Base-by-base conservation (phyloP, 129 eudicot genomes). In the Flaveria linearis region DNA sequence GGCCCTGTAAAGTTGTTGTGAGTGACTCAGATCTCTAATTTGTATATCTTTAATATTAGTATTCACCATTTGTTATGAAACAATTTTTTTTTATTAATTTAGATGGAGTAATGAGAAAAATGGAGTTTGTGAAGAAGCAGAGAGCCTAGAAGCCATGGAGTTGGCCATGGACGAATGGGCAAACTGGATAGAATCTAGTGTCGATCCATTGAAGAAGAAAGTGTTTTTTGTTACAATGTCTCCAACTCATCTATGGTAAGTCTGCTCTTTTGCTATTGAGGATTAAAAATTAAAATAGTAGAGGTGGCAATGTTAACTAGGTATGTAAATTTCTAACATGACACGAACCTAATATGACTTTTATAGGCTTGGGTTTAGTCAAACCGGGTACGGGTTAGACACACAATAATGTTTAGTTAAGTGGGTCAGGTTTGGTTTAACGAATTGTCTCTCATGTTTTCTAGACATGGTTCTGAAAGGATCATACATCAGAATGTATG, bases 191-290 rank as follows among this genome's bases (percentile, higher is more conserved):
- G 84, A 73, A 46, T 64, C 86, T 25, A 83, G 87, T 10, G 81
- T 89, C 12, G 85, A 94, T 82, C 93, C 96, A 73, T 47, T 63
- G 14, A 85, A 90, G 83, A 87, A 94, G 88, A 73, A 86, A 85
- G 96, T 85, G 20, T 94, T 94, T 80, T 94, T 94, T 68, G 96
- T 89, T 57, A 94, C 97, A 57, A 94, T 94, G 98, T 94, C 98
- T 7, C 97, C 98, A 47, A 94, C 98, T 52, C 98, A 94, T 87
- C 82, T 78, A n/a, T 46, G 75, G 98, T 93, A 85, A 74, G 86
- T 78, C 39, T 0, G 18, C 42, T 57, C 20, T 72, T 47, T 68
- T 12, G 51, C 26, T n/a, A 10, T 68, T 68, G 18, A 13, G 17
- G 33, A 11, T 42, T 2, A 57, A 68, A 36, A 53, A 25, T 49